phyloP scores from a whole-genome alignment of 169 alveolate species.

The Babesia gibsoni region DNA sequence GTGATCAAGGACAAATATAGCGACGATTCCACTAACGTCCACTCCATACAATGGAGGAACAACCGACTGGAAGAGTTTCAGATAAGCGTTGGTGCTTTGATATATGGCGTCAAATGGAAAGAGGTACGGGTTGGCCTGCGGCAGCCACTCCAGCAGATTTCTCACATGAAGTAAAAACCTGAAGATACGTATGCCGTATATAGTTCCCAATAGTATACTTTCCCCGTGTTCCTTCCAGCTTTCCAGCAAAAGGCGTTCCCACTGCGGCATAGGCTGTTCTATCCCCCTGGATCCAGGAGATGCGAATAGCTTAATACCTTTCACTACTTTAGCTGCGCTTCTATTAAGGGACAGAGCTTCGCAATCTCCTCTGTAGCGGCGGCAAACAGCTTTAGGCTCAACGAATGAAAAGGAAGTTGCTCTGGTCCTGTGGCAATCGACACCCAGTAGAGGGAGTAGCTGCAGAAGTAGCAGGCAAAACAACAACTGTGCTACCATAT shows the following conservation, averaged over 20 bases:
- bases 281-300: no score
- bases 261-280: background rate
- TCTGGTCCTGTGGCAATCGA: no score
- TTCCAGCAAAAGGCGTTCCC: conserved; percentile 27
- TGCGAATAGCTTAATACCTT: no score
- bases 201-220: conserved; percentile 23
- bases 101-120: conserved; percentile 75
- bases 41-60: conserved; percentile 67
- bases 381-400: no score
- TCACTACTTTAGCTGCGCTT: no score
- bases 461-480: no score
- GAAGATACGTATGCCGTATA: conserved; percentile 67
- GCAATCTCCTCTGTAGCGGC: no score
- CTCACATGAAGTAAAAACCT: conserved; percentile 71
- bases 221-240: conserved; percentile 28
- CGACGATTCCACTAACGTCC: conserved; percentile 65
- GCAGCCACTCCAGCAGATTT: conserved; percentile 77
- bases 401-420: no score
- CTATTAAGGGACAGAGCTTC: no score
- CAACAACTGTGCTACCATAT: no score
- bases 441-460: no score
- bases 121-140: conserved; percentile 80
- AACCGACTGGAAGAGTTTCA: conserved; percentile 64
- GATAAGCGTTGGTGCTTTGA: conserved; percentile 71
- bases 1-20: conserved; percentile 67